Conservation (phyloP, 2,329 filamentous ascomycete genomes). For the Coniochaeta sp. region DNA sequence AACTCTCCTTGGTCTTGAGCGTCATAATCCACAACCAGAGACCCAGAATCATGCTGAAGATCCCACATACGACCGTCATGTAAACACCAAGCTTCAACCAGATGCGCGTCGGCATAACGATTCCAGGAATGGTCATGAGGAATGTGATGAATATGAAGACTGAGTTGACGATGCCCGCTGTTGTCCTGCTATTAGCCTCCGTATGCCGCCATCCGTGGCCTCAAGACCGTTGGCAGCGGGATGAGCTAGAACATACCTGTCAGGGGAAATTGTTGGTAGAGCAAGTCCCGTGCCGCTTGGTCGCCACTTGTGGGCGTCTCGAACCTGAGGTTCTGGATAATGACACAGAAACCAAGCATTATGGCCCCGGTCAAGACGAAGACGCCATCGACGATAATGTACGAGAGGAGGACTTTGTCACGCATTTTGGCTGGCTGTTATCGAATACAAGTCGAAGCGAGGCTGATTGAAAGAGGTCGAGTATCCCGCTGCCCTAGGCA, state of each 20-base stretch:
- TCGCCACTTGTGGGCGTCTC: conserved; percentile 34
- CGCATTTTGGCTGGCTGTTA: conserved; percentile 32
- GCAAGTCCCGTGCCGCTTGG: conserved; percentile 41
- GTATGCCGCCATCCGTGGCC: not conserved
- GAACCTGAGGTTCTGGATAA: conserved; percentile 39
- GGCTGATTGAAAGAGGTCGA: conserved; percentile 1
- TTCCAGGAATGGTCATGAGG: conserved; percentile 60
- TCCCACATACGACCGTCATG: conserved; percentile 50
- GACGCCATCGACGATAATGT: conserved; percentile 38
- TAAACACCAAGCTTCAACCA: conserved; percentile 67
- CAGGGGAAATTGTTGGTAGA: conserved; percentile 47
- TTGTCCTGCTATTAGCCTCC: not conserved
- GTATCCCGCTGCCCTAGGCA: not conserved
- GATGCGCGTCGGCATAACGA: conserved; percentile 58
- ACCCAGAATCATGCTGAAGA: conserved; percentile 61
- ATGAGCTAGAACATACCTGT: conserved; percentile 24
- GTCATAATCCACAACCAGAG: conserved; percentile 68
- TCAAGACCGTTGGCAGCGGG: not conserved
- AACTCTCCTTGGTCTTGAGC: conserved; percentile 56
- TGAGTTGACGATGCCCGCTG: conserved; percentile 65
- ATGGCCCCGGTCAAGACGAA: conserved; percentile 47
- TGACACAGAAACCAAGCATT: conserved; percentile 47
- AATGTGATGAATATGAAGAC: conserved; percentile 66
- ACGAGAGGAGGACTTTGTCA: conserved; percentile 46
- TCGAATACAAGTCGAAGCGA: conserved; percentile 14